These are phyloP conservation scores for Coprinopsis cinerea DNA, from an alignment of 768 basidiomycete genomes.

Conservation along the genomic window DNA sequence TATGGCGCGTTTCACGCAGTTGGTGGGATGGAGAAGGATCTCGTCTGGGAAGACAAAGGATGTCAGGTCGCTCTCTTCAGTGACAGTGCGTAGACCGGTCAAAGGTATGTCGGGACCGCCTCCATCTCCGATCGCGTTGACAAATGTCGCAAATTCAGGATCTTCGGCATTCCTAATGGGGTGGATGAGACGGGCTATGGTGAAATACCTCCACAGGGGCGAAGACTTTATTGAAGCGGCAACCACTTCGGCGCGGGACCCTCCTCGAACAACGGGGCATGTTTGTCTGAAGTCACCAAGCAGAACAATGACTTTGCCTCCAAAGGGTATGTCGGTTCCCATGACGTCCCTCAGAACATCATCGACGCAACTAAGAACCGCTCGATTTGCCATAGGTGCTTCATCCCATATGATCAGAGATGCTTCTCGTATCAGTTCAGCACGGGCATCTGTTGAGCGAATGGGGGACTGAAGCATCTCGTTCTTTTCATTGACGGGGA, in stretches of 20 bases:
- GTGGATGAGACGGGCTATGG: conserved; percentile 18
- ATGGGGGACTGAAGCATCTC: too few relatives aligned
- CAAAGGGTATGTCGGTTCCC: conserved; percentile 25
- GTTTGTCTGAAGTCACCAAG: conserved; percentile 37
- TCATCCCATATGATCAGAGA: conserved; percentile 36
- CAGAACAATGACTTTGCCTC: conserved; percentile 29
- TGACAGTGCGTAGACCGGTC: too few relatives aligned
- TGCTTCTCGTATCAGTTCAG: conserved; percentile 26
- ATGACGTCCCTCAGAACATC: conserved; percentile 24
- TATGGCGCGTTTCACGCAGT: too few relatives aligned
- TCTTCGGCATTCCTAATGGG: conserved; percentile 34
- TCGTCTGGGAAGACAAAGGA: too few relatives aligned
- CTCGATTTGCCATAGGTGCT: conserved; percentile 33
- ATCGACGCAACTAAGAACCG: conserved; percentile 29
- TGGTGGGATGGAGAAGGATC: too few relatives aligned
- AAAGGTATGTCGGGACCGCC: too few relatives aligned
- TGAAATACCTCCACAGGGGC: conserved; percentile 26
- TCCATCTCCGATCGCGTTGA: too few relatives aligned
- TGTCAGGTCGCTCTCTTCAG: too few relatives aligned
- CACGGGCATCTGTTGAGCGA: too few relatives aligned
- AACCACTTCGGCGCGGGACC: conserved; percentile 22
- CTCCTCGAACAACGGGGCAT: conserved; percentile 29
- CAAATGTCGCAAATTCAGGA: conserved; percentile 23
- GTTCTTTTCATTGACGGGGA: too few relatives aligned
- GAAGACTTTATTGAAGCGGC: conserved; percentile 32